A percentile compares a stretch with the other conserved stretches of the same genome.
phyloP scores from a whole-genome alignment of 1,284 basidiomycete genomes.

The Ustilago shanxiensis region DNA sequence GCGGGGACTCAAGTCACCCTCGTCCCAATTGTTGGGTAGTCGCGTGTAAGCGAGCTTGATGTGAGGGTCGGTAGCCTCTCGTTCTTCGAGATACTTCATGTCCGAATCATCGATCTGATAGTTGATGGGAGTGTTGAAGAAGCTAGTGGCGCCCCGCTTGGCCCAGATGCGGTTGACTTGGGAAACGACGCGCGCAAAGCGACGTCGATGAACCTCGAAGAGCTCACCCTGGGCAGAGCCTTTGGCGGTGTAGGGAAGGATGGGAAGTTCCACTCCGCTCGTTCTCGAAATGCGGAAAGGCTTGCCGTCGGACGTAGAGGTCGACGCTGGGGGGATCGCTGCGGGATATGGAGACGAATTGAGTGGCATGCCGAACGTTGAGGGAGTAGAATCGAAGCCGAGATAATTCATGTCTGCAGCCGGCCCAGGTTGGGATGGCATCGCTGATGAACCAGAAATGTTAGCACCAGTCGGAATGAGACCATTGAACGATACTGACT shows the following conservation, averaged over 20 bases:
- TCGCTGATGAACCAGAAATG: background rate
- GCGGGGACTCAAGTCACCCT: constrained; percentile 26
- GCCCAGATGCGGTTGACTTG: constrained; percentile 45
- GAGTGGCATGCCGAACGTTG: background rate
- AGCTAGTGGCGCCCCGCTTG: constrained; percentile 30
- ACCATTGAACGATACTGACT: constrained; percentile 12
- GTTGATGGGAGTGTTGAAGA: constrained; percentile 22
- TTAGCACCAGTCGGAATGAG: background rate
- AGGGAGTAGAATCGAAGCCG: background rate
- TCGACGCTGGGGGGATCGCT: background rate
- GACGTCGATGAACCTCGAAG: constrained; percentile 9
- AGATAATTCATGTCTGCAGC: background rate
- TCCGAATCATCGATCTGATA: constrained; percentile 35
- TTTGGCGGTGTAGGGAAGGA: constrained; percentile 3
- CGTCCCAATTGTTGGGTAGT: constrained; percentile 45
- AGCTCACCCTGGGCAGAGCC: constrained; percentile 5
- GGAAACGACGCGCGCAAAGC: constrained; percentile 21
- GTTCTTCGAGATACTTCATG: constrained; percentile 24
- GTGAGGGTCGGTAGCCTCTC: constrained; percentile 30
- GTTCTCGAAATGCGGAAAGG: background rate
- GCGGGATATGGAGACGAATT: background rate
- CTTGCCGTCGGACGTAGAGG: background rate
- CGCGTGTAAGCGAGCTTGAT: constrained; percentile 27
- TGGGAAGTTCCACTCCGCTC: constrained; percentile 7
- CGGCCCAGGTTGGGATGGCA: background rate